phyloP scores from a whole-genome alignment of 768 basidiomycete genomes.

The Lentinus tigrinus region DNA sequence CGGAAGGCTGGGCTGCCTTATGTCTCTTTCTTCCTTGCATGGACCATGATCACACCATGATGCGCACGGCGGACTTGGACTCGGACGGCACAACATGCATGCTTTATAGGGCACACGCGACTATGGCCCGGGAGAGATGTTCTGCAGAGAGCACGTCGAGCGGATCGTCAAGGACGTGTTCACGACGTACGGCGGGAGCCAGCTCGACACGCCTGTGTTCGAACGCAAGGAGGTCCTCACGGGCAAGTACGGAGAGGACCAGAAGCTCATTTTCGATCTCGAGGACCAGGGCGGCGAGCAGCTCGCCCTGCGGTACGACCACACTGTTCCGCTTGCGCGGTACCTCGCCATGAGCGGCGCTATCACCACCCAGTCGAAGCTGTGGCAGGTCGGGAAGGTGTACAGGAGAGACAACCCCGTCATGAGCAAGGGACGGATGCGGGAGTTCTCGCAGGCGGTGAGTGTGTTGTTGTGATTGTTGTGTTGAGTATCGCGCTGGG shows the following conservation, averaged over 20 bases:
- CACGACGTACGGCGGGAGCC: slow-evolving; percentile 83
- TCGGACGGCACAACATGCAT: not conserved
- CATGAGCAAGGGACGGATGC: slow-evolving; percentile 97
- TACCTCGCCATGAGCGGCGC: slow-evolving; percentile 95
- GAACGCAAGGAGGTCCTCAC: slow-evolving; percentile 95
- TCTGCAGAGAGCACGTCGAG: slow-evolving; percentile 89
- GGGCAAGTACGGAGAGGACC: slow-evolving; percentile 97
- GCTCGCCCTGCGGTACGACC: slow-evolving; percentile 90
- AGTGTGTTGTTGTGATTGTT: not conserved
- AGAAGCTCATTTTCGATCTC: slow-evolving; percentile 96
- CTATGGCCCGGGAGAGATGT: slow-evolving; percentile 90
- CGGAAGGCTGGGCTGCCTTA: slow-evolving; percentile 1
- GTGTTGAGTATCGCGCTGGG: slow-evolving; percentile 19
- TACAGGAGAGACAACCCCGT: slow-evolving; percentile 96
- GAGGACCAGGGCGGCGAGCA: slow-evolving; percentile 98
- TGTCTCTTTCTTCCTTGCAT: not conserved
- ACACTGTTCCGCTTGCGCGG: slow-evolving; percentile 94
- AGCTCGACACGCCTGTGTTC: slow-evolving; percentile 97
- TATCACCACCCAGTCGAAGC: slow-evolving; percentile 69
- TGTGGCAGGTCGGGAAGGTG: slow-evolving; percentile 99
- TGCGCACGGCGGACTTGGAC: not conserved
- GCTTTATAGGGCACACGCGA: slow-evolving; percentile 97
- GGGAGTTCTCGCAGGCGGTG: slow-evolving; percentile 93
- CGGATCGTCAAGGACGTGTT: slow-evolving; percentile 85
- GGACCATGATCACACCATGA: not conserved